Evolutionary conservation across 345 rosid genomes (phyloP).

Genomic region (Murraya koenigii): DNA sequence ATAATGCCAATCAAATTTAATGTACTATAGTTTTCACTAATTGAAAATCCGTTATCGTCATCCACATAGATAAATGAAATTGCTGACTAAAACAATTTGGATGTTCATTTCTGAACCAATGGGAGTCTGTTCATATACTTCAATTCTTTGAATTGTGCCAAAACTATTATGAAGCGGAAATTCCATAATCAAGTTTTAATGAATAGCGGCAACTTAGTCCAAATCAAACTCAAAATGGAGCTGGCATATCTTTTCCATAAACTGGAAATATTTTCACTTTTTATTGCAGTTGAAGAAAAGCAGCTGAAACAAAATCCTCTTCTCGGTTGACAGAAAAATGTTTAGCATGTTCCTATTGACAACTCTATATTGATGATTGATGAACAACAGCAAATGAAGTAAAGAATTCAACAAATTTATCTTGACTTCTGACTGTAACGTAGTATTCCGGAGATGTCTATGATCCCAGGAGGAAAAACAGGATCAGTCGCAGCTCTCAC

Average conservation of each 20-base stretch:
- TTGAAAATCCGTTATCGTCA: too few relatives aligned
- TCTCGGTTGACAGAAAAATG: not conserved
- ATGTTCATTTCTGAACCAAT: too few relatives aligned
- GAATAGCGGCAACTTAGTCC: not conserved
- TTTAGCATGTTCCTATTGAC: not conserved
- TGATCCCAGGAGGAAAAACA: constrained; percentile 56
- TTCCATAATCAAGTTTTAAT: not conserved
- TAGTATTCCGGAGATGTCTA: constrained; percentile 45
- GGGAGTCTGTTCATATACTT: too few relatives aligned
- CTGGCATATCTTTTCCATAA: not conserved
- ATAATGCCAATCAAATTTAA: too few relatives aligned
- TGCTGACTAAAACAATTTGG: too few relatives aligned
- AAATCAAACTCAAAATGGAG: not conserved
- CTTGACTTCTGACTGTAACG: constrained; percentile 40
- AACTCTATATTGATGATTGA: constrained; percentile 14
- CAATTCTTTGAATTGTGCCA: too few relatives aligned
- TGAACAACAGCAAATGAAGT: not conserved
- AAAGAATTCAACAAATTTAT: constrained; percentile 15
- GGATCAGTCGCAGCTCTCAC: constrained; percentile 58
- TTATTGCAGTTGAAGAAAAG: not conserved
- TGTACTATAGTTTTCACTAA: too few relatives aligned
- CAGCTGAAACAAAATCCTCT: constrained; percentile 7
- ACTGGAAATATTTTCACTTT: not conserved
- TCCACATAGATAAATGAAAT: too few relatives aligned
- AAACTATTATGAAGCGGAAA: not conserved